These are phyloP conservation scores for Hypoxylon sp. DNA, from an alignment of 2,329 filamentous ascomycete species.

Conservation along the genomic window DNA sequence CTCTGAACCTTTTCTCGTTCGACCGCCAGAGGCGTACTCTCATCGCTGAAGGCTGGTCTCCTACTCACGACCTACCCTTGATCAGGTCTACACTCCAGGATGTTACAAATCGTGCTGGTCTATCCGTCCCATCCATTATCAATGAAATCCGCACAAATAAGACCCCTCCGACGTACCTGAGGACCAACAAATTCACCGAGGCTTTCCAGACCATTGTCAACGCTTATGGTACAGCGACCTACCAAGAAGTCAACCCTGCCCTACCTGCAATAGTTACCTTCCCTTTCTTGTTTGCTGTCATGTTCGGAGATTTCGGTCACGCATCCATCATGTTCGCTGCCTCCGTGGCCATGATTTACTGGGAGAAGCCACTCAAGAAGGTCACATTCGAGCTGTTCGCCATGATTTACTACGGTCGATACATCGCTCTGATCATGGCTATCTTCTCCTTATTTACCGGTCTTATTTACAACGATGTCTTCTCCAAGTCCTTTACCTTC, in stretches of 20 bases:
- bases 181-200: slow-evolving; percentile 98
- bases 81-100: slow-evolving; percentile 96
- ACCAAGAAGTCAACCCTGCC: slow-evolving; percentile 95
- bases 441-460: slow-evolving; percentile 97
- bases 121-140: slow-evolving; percentile 98
- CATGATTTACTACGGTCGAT: slow-evolving; percentile 99
- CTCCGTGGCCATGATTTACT: slow-evolving; percentile 93
- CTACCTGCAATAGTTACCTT: slow-evolving; percentile 96
- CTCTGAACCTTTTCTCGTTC: slow-evolving; percentile 95
- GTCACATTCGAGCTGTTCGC: slow-evolving; percentile 91
- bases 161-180: slow-evolving; percentile 95
- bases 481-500: slow-evolving; percentile 90
- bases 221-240: slow-evolving; percentile 96
- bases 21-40: slow-evolving; percentile 94
- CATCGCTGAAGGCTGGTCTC: slow-evolving; percentile 97
- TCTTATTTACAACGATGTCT: slow-evolving; percentile 96
- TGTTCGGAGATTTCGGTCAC: slow-evolving; percentile 98
- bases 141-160: slow-evolving; percentile 98
- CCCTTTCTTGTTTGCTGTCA: slow-evolving; percentile 99
- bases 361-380: slow-evolving; percentile 92
- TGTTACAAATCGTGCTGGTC: slow-evolving; percentile 92
- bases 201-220: slow-evolving; percentile 99
- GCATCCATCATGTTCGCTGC: slow-evolving; percentile 87
- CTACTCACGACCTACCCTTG: slow-evolving; percentile 85
- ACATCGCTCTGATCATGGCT: slow-evolving; percentile 98